Percentiles rank a stretch among this genome's conserved stretches.
Conservation (phyloP, 306 rosid genomes). For the Casuarina cunninghamiana region DNA sequence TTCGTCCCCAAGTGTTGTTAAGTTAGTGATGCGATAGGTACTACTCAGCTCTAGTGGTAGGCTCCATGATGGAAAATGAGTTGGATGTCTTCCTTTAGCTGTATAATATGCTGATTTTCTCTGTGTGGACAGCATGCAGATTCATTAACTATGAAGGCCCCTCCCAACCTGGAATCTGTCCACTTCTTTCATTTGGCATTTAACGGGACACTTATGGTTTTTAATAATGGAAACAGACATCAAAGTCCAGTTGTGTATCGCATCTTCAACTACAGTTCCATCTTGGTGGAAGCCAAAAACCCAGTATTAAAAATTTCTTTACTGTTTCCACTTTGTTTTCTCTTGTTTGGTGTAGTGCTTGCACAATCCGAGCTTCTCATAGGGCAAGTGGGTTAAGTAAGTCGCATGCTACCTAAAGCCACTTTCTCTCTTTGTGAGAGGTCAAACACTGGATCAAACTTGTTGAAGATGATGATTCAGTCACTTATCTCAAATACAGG, state of each 20-base stretch:
- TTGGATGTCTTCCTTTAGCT: neutral
- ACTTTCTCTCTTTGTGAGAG: too few species aligned
- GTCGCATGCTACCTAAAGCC: too few species aligned
- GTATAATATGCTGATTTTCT: neutral
- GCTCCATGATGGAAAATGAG: slow-evolving; percentile 9
- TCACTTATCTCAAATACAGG: neutral
- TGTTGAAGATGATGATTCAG: neutral
- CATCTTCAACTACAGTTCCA: neutral
- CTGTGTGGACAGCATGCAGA: slow-evolving; percentile 7
- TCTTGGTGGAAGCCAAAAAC: slow-evolving; percentile 11
- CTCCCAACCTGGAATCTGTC: neutral
- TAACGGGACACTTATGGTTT: slow-evolving; percentile 8
- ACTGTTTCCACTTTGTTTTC: neutral
- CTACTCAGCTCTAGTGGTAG: slow-evolving; percentile 10
- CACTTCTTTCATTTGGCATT: slow-evolving; percentile 17
- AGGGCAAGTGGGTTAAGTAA: too few species aligned
- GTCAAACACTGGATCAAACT: too few species aligned
- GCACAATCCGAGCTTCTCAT: neutral
- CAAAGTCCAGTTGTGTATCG: neutral
- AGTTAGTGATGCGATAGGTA: neutral
- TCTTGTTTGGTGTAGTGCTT: neutral
- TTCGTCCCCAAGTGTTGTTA: neutral
- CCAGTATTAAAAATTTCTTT: neutral
- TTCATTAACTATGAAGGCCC: slow-evolving; percentile 8
- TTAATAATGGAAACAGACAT: neutral